Conservation (phyloP, 345 rosid genomes). For the Brassica juncea region DNA sequence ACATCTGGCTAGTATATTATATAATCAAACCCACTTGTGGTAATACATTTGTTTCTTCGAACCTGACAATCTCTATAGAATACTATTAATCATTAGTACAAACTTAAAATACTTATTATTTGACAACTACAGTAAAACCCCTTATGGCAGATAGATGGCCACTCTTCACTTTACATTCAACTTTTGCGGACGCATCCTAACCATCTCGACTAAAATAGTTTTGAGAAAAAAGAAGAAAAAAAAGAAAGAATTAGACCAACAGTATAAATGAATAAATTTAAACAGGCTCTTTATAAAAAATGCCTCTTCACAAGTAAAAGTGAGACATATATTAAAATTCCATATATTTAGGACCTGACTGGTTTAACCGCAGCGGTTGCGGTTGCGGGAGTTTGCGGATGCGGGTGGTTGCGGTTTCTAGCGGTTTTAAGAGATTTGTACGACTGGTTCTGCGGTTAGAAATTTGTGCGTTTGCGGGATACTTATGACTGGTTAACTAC, state of each 20-base stretch:
- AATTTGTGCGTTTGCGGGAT: too few relatives aligned
- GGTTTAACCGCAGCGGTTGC: too few relatives aligned
- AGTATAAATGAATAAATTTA: background rate
- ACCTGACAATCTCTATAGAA: constrained; percentile 19
- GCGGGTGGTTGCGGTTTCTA: too few relatives aligned
- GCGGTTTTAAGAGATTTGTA: too few relatives aligned
- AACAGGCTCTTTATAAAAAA: background rate
- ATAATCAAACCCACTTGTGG: constrained; percentile 28
- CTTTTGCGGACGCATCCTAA: background rate
- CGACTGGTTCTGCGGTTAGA: too few relatives aligned
- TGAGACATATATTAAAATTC: background rate
- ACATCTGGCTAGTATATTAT: constrained; percentile 13
- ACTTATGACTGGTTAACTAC: too few relatives aligned
- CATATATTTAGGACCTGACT: too few relatives aligned
- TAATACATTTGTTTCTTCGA: constrained; percentile 23
- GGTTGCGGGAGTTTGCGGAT: too few relatives aligned
- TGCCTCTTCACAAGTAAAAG: background rate
- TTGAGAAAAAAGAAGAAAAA: background rate
- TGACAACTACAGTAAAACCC: background rate
- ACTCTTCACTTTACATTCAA: constrained; percentile 1
- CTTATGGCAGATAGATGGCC: constrained; percentile 13
- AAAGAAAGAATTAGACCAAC: background rate
- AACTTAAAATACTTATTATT: constrained; percentile 16
- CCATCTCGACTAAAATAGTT: background rate
- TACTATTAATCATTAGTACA: background rate